Conservation (phyloP, 83 land plant species). For the Picea abies region DNA sequence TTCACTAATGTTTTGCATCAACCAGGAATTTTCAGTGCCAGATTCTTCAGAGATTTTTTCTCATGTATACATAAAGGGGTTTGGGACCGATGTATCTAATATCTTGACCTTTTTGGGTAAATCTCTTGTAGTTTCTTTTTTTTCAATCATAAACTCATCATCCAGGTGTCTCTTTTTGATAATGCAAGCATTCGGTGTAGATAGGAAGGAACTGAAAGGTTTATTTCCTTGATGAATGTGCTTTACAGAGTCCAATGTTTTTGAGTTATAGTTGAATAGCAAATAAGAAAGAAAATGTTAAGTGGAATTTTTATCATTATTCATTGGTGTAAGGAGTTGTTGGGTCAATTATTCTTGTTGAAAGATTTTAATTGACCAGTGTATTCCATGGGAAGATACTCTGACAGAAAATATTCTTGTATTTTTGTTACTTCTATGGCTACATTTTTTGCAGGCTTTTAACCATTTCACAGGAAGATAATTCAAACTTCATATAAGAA, state of each 20-base stretch:
- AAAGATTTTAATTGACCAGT: no score
- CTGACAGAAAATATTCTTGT: no score
- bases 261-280: neutral
- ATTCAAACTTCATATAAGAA: neutral
- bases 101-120: neutral
- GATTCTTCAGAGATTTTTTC: slow-evolving; percentile 81
- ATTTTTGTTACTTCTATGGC: no score
- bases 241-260: neutral
- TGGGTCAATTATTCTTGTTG: neutral
- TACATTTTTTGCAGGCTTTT: no score
- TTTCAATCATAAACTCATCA: neutral
- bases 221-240: slow-evolving; percentile 47
- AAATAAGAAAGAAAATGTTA: neutral
- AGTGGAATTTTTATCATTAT: neutral
- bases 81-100: slow-evolving; percentile 62
- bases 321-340: neutral
- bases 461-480: no score
- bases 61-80: slow-evolving; percentile 79
- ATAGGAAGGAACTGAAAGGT: slow-evolving; percentile 60
- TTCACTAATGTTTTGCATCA: slow-evolving; percentile 10
- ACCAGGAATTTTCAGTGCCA: slow-evolving; percentile 89
- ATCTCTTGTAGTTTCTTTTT: neutral
- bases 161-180: neutral
- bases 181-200: slow-evolving; percentile 64
- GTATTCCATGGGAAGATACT: no score